Evolutionary conservation across 2,329 filamentous ascomycete species (phyloP).

Genomic region (Aspergillus sp.): DNA sequence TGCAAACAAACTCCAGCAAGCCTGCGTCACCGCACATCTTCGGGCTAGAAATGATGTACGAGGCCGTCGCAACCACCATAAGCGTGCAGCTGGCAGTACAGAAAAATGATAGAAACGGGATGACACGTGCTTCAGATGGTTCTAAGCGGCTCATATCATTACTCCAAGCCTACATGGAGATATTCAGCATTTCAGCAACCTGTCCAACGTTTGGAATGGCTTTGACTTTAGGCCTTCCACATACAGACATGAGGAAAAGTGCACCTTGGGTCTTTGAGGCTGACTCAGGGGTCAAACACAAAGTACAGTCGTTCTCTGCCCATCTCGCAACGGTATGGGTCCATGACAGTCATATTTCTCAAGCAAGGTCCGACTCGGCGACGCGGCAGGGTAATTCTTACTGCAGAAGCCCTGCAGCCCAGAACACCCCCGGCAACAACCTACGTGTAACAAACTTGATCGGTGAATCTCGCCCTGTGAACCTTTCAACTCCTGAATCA

Average conservation of each 20-base stretch:
- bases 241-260: slow-evolving; percentile 2
- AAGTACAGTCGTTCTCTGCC: slow-evolving; percentile 27
- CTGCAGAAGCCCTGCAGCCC: not conserved
- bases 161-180: slow-evolving; percentile 40
- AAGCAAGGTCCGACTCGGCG: not conserved
- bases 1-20: slow-evolving; percentile 24
- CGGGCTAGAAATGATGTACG: slow-evolving; percentile 35
- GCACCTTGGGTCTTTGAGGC: slow-evolving; percentile 18
- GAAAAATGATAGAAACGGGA: slow-evolving; percentile 22
- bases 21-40: slow-evolving; percentile 34
- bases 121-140: slow-evolving; percentile 33
- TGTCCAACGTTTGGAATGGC: slow-evolving; percentile 44
- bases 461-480: slow-evolving; percentile 9
- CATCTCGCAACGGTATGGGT: slow-evolving; percentile 32
- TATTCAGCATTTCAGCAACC: slow-evolving; percentile 40
- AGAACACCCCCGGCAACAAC: not conserved
- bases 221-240: slow-evolving; percentile 34
- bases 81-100: slow-evolving; percentile 27
- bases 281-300: slow-evolving; percentile 27
- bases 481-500: slow-evolving; percentile 17
- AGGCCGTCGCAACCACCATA: slow-evolving; percentile 26
- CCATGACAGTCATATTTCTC: slow-evolving; percentile 9
- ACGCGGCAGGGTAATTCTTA: slow-evolving; percentile 10
- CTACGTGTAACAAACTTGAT: slow-evolving; percentile 5
- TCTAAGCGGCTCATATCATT: slow-evolving; percentile 36